A percentile compares a stretch with the other conserved stretches of the same genome.
phyloP scores from a whole-genome alignment of 352 stramenopile species.

The Pythium monospermum region DNA sequence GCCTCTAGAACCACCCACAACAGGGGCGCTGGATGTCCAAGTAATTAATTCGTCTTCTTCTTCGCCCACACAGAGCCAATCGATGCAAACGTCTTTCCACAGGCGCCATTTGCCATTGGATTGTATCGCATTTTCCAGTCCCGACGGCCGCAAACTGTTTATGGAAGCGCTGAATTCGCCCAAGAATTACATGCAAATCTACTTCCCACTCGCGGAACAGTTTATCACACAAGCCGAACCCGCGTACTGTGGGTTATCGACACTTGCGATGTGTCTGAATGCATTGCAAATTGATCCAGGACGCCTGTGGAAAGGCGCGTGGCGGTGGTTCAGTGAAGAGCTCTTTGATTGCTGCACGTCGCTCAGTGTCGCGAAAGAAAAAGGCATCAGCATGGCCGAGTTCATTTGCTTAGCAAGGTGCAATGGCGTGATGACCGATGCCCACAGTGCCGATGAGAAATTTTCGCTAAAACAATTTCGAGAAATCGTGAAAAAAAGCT shows the following conservation, averaged over 20 bases:
- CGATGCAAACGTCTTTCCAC: slow-evolving; percentile 69
- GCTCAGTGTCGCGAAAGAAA: slow-evolving; percentile 61
- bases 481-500: slow-evolving; percentile 72
- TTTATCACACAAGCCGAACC: slow-evolving; percentile 91
- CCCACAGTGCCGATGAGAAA: slow-evolving; percentile 33
- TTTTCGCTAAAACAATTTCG: slow-evolving; percentile 55
- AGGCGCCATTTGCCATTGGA: slow-evolving; percentile 71
- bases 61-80: background rate
- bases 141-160: slow-evolving; percentile 81
- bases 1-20: too few relatives aligned
- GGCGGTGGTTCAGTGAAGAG: slow-evolving; percentile 83
- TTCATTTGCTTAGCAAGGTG: slow-evolving; percentile 68
- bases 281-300: slow-evolving; percentile 71
- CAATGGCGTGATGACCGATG: slow-evolving; percentile 51
- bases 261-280: slow-evolving; percentile 80
- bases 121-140: slow-evolving; percentile 81
- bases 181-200: slow-evolving; percentile 84
- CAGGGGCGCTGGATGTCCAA: too few relatives aligned
- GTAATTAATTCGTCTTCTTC: too few relatives aligned
- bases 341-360: slow-evolving; percentile 79
- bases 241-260: slow-evolving; percentile 86
- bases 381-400: slow-evolving; percentile 63
- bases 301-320: slow-evolving; percentile 71
- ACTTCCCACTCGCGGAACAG: slow-evolving; percentile 90
- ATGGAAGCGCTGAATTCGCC: slow-evolving; percentile 47